Percentiles rank a stretch among this genome's conserved stretches.
Evolutionary conservation across 2,329 filamentous ascomycete species (phyloP).

Genomic region (Gaeumannomyces sp.): DNA sequence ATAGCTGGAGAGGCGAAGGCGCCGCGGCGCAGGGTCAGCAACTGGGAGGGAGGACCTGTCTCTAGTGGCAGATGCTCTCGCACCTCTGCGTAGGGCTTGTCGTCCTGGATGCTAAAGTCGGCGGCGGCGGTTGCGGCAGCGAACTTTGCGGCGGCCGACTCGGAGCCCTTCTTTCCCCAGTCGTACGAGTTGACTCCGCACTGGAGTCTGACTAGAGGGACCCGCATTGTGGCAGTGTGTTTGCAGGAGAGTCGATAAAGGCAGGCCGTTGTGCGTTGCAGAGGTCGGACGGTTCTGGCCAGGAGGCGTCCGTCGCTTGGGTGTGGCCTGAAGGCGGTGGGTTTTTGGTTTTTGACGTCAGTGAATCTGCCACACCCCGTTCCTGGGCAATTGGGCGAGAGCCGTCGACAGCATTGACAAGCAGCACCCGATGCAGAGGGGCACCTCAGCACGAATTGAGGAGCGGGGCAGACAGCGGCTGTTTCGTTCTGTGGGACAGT

Average conservation of each 20-base stretch:
- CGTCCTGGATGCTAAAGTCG: slow-evolving; percentile 70
- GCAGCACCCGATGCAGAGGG: no score
- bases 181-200: slow-evolving; percentile 98
- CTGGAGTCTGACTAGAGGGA: slow-evolving; percentile 78
- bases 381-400: background rate
- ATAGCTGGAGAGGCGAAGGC: slow-evolving; percentile 53
- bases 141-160: slow-evolving; percentile 84
- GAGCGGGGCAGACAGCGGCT: background rate
- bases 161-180: slow-evolving; percentile 89
- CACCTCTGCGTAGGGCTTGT: slow-evolving; percentile 94
- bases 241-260: background rate
- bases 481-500: background rate
- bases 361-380: background rate
- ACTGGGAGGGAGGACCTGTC: background rate
- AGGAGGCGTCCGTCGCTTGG: no score
- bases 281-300: no score
- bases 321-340: no score
- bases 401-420: no score
- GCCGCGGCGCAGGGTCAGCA: slow-evolving; percentile 17
- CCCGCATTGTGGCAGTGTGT: slow-evolving; percentile 46
- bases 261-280: background rate
- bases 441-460: no score
- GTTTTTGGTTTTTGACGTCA: background rate
- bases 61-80: slow-evolving; percentile 15
- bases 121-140: slow-evolving; percentile 75